These are phyloP conservation scores for Saccharomycopsis capsularis DNA, from an alignment of 805 yeast species.

Conservation along the genomic window DNA sequence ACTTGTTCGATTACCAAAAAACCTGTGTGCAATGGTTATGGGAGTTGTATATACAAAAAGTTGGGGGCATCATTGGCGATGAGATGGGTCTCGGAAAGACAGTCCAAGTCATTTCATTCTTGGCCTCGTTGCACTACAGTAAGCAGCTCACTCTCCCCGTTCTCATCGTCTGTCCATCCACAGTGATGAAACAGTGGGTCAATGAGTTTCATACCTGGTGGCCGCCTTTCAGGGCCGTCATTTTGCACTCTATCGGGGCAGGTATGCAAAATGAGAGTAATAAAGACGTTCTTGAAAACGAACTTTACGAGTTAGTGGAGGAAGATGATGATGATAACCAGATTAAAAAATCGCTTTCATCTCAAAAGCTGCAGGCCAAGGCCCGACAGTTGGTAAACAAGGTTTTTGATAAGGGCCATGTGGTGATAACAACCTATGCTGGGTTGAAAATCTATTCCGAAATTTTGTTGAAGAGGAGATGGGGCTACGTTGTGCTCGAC, in stretches of 20 bases:
- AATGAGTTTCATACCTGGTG: slow-evolving; percentile 95
- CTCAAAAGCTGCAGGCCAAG: slow-evolving; percentile 30
- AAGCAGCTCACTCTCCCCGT: slow-evolving; percentile 70
- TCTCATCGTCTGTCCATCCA: slow-evolving; percentile 90
- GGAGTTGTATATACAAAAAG: slow-evolving; percentile 81
- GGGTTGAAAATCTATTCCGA: slow-evolving; percentile 68
- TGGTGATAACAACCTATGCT: slow-evolving; percentile 85
- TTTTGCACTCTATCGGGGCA: slow-evolving; percentile 85
- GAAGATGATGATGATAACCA: slow-evolving; percentile 39
- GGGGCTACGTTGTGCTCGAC: slow-evolving; percentile 90
- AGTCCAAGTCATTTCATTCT: slow-evolving; percentile 81
- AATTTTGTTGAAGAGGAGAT: slow-evolving; percentile 53
- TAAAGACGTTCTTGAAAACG: slow-evolving; percentile 39
- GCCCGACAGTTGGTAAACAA: slow-evolving; percentile 47
- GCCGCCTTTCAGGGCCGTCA: slow-evolving; percentile 86
- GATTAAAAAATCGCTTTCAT: slow-evolving; percentile 25
- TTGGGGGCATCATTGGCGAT: slow-evolving; percentile 95
- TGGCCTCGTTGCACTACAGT: slow-evolving; percentile 87
- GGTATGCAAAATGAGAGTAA: slow-evolving; percentile 51
- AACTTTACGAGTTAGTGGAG: slow-evolving; percentile 34
- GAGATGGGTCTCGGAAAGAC: slow-evolving; percentile 99
- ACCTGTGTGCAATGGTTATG: slow-evolving; percentile 98
- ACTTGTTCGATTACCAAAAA: slow-evolving; percentile 86
- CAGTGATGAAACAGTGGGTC: slow-evolving; percentile 96
- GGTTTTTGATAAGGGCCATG: slow-evolving; percentile 66